Percentiles rank a stretch among this genome's conserved stretches.
Evolutionary conservation across 1,284 basidiomycete species (phyloP).

Genomic region (Cerioporus squamosus): DNA sequence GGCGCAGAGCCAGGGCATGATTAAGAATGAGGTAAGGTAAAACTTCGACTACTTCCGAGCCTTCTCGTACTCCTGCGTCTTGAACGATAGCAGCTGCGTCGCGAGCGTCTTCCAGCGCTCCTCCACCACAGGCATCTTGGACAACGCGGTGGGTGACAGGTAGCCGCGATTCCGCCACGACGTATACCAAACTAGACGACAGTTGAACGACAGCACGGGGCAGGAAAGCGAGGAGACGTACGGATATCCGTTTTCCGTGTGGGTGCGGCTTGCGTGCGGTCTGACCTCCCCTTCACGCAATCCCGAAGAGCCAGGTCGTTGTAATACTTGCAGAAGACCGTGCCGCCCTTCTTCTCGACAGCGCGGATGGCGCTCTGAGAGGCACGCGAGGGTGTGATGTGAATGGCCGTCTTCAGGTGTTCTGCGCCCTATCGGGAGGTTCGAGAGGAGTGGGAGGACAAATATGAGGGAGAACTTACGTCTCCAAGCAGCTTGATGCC

Average conservation of each 20-base stretch:
- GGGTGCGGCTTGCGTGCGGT: conserved; percentile 75
- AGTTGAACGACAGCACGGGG: background rate
- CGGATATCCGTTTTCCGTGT: conserved; percentile 86
- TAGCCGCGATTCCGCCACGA: conserved; percentile 75
- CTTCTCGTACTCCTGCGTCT: conserved; percentile 57
- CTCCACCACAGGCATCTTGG: conserved; percentile 63
- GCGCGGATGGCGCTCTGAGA: conserved; percentile 87
- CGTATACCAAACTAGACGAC: conserved; percentile 75
- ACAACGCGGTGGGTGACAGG: conserved; percentile 60
- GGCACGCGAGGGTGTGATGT: conserved; percentile 85
- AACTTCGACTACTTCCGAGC: conserved; percentile 38
- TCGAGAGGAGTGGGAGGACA: background rate
- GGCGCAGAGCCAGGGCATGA: too few species aligned
- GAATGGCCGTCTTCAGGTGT: conserved; percentile 74
- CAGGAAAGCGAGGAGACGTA: conserved; percentile 44
- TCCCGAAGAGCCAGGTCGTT: conserved; percentile 86
- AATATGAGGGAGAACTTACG: conserved; percentile 46
- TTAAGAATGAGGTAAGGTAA: background rate
- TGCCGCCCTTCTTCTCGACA: conserved; percentile 83
- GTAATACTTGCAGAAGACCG: conserved; percentile 91
- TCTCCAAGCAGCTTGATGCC: conserved; percentile 93
- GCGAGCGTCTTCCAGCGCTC: conserved; percentile 71
- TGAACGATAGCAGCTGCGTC: conserved; percentile 63
- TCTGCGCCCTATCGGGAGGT: conserved; percentile 56
- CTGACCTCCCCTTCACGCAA: conserved; percentile 73